Percentiles rank a stretch among this genome's conserved stretches.
Evolutionary conservation across 2,329 filamentous ascomycete genomes (phyloP).

Genomic region (Thelonectria rubi): DNA sequence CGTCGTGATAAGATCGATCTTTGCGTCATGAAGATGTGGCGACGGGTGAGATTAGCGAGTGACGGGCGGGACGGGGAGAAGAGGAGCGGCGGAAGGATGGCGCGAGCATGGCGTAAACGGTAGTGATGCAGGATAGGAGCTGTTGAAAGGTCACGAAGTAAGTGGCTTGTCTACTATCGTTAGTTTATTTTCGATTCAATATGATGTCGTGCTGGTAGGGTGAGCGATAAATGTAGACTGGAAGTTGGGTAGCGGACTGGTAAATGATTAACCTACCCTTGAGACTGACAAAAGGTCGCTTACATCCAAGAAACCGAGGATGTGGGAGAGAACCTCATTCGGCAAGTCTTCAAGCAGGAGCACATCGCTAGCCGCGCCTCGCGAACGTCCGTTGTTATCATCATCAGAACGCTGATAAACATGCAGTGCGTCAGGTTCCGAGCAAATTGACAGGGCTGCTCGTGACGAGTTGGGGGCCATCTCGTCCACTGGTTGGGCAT

Average conservation of each 20-base stretch:
- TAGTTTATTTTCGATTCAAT: conserved; percentile 25
- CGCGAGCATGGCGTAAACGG: conserved; percentile 66
- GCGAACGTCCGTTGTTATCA: conserved; percentile 1
- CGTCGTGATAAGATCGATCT: conserved; percentile 72
- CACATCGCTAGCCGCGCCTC: conserved; percentile 11
- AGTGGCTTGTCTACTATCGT: conserved; percentile 63
- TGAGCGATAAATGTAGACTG: neutral
- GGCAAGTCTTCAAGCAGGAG: conserved; percentile 56
- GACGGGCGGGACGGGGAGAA: conserved; percentile 66
- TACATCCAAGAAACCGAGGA: conserved; percentile 66
- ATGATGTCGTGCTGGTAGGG: neutral
- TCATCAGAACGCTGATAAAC: neutral
- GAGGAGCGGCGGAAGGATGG: conserved; percentile 64
- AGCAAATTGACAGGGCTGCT: conserved; percentile 23
- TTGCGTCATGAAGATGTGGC: conserved; percentile 72
- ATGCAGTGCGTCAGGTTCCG: conserved; percentile 10
- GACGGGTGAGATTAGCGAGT: conserved; percentile 67
- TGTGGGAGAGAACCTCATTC: conserved; percentile 65
- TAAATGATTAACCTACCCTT: conserved; percentile 56
- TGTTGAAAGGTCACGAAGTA: conserved; percentile 68
- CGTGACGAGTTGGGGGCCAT: conserved; percentile 22
- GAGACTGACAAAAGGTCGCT: conserved; percentile 64
- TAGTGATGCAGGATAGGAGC: conserved; percentile 72
- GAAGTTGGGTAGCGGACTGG: neutral
- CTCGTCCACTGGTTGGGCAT: conserved; percentile 43